phyloP scores from a whole-genome alignment of 2,329 filamentous ascomycete species.

The Stromatinia cepivora region DNA sequence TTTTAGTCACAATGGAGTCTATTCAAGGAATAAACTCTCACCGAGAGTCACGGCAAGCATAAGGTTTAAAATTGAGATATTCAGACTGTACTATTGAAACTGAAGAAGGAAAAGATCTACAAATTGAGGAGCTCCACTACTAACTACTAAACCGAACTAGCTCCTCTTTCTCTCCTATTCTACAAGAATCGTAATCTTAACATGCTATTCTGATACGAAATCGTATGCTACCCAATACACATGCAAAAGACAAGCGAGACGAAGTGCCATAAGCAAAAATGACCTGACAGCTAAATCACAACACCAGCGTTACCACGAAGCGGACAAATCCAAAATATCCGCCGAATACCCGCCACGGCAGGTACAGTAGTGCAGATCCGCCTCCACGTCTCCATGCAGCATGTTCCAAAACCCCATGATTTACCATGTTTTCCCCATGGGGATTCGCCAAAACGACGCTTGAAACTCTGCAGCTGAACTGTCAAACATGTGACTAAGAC shows the following conservation, averaged over 20 bases:
- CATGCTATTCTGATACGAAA: neutral
- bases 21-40: neutral
- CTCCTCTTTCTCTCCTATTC: neutral
- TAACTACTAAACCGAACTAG: neutral
- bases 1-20: neutral
- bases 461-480: neutral
- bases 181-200: neutral
- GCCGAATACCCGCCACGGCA: no score
- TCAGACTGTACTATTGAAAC: neutral
- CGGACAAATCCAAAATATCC: no score
- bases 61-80: neutral
- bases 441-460: neutral
- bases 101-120: neutral
- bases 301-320: neutral
- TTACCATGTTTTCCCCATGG: neutral
- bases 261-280: neutral
- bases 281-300: neutral
- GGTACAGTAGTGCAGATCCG: no score
- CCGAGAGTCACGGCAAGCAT: neutral
- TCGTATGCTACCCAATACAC: neutral
- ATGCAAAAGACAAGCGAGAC: neutral
- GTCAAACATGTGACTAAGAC: no score
- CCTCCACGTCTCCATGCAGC: neutral
- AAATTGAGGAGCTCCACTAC: neutral
- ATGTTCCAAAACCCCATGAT: no score